Evolutionary conservation across 2,329 filamentous ascomycete species (phyloP).

Genomic region (Leptographium wingfieldii): DNA sequence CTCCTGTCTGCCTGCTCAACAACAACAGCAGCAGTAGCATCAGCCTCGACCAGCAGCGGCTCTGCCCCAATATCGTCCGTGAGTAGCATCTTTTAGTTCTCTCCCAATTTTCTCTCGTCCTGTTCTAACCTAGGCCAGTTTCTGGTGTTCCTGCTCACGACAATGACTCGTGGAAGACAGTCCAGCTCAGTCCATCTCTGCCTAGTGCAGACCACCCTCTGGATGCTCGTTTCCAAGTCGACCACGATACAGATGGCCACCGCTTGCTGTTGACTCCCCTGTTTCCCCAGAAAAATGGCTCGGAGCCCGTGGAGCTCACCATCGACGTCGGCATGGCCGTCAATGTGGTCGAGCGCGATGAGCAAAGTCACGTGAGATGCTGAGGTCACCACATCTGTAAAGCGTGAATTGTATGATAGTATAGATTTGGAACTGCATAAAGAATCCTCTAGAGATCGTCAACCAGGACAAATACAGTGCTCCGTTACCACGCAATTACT

Average conservation of each 20-base stretch:
- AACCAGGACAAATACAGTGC: neutral
- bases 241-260: neutral
- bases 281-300: slow-evolving; percentile 20
- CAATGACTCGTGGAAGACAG: slow-evolving; percentile 51
- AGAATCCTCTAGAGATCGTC: neutral
- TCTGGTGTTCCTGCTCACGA: slow-evolving; percentile 51
- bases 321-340: slow-evolving; percentile 45
- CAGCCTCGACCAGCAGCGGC: too few relatives aligned
- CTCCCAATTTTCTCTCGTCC: neutral
- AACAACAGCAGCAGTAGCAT: neutral
- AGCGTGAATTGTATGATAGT: neutral
- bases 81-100: slow-evolving; percentile 12
- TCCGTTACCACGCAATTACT: neutral
- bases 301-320: slow-evolving; percentile 26
- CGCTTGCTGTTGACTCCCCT: slow-evolving; percentile 53
- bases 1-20: neutral
- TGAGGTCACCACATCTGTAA: neutral
- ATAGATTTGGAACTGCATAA: neutral
- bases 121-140: slow-evolving; percentile 1
- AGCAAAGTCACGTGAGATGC: neutral
- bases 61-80: slow-evolving; percentile 53
- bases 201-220: slow-evolving; percentile 25
- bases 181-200: slow-evolving; percentile 37
- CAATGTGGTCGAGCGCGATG: slow-evolving; percentile 32
- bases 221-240: neutral